These are phyloP conservation scores for Pythium plurisporium DNA, from an alignment of 352 stramenopile genomes.

Conservation along the genomic window DNA sequence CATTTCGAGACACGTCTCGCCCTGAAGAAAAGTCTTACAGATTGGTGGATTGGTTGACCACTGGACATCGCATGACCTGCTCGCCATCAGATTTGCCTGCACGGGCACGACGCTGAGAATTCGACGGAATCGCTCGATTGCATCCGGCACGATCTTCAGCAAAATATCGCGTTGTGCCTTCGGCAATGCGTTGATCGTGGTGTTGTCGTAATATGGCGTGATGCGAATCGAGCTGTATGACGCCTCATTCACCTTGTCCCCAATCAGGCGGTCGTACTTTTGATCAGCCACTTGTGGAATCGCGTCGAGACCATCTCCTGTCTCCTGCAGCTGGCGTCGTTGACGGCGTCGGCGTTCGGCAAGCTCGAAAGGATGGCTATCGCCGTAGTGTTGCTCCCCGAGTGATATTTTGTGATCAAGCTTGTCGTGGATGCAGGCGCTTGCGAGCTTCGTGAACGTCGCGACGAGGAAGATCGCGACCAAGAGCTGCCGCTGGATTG, in stretches of 20 bases:
- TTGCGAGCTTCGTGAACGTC: background rate
- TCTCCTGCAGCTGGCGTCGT: background rate
- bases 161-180: constrained; percentile 34
- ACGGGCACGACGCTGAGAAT: constrained; percentile 62
- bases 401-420: constrained; percentile 11
- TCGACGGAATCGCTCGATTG: constrained; percentile 52
- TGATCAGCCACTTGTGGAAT: constrained; percentile 19
- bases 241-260: constrained; percentile 14
- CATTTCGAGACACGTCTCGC: constrained; percentile 72
- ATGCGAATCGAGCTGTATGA: constrained; percentile 55
- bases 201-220: constrained; percentile 59
- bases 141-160: constrained; percentile 57
- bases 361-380: constrained; percentile 22
- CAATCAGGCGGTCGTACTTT: constrained; percentile 34
- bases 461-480: background rate
- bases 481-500: background rate
- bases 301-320: background rate
- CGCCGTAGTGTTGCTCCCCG: constrained; percentile 14
- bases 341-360: constrained; percentile 6
- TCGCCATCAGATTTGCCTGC: constrained; percentile 51
- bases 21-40: constrained; percentile 47
- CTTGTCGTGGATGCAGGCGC: constrained; percentile 26
- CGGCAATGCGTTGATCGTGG: constrained; percentile 35
- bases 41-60: constrained; percentile 50
- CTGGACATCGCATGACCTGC: constrained; percentile 51